phyloP scores from a whole-genome alignment of 129 eudicot species.

The Rutidosis leptorrhynchoides region DNA sequence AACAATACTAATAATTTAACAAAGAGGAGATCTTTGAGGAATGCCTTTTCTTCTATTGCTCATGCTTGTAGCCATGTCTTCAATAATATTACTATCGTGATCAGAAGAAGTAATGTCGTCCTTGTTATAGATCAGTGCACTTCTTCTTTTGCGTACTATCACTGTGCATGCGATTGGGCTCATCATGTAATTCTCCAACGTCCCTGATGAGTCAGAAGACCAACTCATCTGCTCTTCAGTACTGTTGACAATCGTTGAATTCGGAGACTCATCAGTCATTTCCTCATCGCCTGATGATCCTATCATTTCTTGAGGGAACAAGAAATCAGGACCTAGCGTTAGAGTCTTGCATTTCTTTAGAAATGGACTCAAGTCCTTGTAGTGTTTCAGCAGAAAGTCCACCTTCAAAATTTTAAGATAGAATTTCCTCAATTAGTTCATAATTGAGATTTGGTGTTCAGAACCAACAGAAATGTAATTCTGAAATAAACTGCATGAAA shows the following conservation, averaged over 20 bases:
- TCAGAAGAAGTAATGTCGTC: no score
- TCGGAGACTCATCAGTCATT: constrained; percentile 55
- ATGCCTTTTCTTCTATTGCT: constrained; percentile 93
- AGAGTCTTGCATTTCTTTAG: constrained; percentile 64
- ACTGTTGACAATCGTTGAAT: constrained; percentile 72
- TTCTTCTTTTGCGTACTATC: constrained; percentile 75
- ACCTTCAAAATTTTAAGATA: constrained; percentile 45
- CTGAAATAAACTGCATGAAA: no score
- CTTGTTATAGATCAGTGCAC: no score
- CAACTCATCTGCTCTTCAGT: constrained; percentile 64
- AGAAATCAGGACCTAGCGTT: constrained; percentile 85
- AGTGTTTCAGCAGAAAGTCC: constrained; percentile 72
- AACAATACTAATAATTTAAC: constrained; percentile 38
- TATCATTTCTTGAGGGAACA: constrained; percentile 68
- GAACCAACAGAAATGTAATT: no score
- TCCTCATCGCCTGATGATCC: constrained; percentile 66
- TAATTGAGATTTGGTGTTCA: no score
- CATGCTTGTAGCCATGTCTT: constrained; percentile 78
- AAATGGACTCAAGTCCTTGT: constrained; percentile 73
- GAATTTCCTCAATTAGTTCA: constrained; percentile 5
- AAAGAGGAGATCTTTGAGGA: constrained; percentile 97
- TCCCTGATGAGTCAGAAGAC: constrained; percentile 65
- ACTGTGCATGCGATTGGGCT: constrained; percentile 62
- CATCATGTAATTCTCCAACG: constrained; percentile 70
- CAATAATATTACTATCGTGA: no score